These are phyloP conservation scores for Fremontodendron californicum DNA, from an alignment of 345 rosid species.

Conservation along the genomic window DNA sequence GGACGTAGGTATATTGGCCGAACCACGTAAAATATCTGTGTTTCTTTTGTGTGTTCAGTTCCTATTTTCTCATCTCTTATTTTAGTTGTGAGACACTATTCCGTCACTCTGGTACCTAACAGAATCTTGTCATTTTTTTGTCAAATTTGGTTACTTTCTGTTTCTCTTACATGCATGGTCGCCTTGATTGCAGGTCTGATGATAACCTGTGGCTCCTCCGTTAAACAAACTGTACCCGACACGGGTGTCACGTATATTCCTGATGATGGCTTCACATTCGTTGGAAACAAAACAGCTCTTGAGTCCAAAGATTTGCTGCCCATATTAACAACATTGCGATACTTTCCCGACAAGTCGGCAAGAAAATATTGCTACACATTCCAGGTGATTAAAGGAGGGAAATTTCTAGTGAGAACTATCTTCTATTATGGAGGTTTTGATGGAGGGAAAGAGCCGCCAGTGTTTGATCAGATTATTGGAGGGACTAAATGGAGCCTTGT, in stretches of 20 bases:
- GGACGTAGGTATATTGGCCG: no score
- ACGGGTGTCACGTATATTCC: conserved; percentile 47
- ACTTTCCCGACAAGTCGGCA: conserved; percentile 56
- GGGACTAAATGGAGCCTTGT: conserved; percentile 81
- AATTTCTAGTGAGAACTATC: conserved; percentile 61
- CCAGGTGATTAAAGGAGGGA: conserved; percentile 49
- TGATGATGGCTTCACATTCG: conserved; percentile 51
- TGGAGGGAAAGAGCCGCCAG: conserved; percentile 70
- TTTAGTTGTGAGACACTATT: no score
- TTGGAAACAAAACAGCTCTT: conserved; percentile 52
- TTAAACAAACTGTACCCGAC: background rate
- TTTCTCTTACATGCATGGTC: background rate
- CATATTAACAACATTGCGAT: conserved; percentile 52
- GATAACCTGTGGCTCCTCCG: conserved; percentile 53
- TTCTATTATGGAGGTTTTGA: conserved; percentile 78
- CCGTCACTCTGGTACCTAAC: no score
- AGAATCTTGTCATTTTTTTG: no score
- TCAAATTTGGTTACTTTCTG: background rate
- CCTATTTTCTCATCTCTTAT: no score
- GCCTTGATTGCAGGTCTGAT: conserved; percentile 42
- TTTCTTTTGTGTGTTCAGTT: no score
- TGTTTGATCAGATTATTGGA: conserved; percentile 76
- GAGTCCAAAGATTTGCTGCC: conserved; percentile 44
- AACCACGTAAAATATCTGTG: no score
- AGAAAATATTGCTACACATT: conserved; percentile 63